These are phyloP conservation scores for Talaromyces sp. DNA, from an alignment of 2,329 filamentous ascomycete genomes.

Conservation along the genomic window DNA sequence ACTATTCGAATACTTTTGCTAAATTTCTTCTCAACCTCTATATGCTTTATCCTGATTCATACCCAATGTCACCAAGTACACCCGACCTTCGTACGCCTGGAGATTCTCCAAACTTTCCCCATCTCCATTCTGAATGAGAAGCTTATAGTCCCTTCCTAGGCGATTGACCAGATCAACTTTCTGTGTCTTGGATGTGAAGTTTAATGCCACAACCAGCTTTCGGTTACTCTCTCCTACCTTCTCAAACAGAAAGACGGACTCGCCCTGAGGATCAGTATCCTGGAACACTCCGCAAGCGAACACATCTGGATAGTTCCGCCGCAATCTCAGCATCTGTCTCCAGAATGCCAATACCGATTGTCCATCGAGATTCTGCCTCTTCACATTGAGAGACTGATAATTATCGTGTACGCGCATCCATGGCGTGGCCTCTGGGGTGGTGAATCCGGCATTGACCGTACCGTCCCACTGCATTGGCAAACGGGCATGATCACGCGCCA, in stretches of 20 bases:
- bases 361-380: constrained; percentile 32
- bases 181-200: constrained; percentile 45
- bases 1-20: too few species aligned
- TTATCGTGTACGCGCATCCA: constrained; percentile 66
- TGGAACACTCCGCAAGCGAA: constrained; percentile 62
- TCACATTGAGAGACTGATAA: constrained; percentile 57
- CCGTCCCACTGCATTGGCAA: constrained; percentile 66
- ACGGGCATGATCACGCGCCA: constrained; percentile 64
- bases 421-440: constrained; percentile 41
- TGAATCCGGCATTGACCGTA: constrained; percentile 60
- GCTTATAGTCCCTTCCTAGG: constrained; percentile 21
- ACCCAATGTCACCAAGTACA: constrained; percentile 22
- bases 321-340: constrained; percentile 30
- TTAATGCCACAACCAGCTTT: constrained; percentile 43
- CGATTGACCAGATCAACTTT: constrained; percentile 29
- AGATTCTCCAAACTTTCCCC: constrained; percentile 25
- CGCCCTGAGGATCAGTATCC: constrained; percentile 48
- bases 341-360: constrained; percentile 44
- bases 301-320: constrained; percentile 56
- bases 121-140: constrained; percentile 25
- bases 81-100: constrained; percentile 33
- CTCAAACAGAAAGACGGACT: constrained; percentile 46
- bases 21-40: too few species aligned
- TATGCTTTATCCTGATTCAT: too few species aligned
- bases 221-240: constrained; percentile 32